Evolutionary conservation across 768 basidiomycete species (phyloP).

Genomic region (Crucibulum laeve): DNA sequence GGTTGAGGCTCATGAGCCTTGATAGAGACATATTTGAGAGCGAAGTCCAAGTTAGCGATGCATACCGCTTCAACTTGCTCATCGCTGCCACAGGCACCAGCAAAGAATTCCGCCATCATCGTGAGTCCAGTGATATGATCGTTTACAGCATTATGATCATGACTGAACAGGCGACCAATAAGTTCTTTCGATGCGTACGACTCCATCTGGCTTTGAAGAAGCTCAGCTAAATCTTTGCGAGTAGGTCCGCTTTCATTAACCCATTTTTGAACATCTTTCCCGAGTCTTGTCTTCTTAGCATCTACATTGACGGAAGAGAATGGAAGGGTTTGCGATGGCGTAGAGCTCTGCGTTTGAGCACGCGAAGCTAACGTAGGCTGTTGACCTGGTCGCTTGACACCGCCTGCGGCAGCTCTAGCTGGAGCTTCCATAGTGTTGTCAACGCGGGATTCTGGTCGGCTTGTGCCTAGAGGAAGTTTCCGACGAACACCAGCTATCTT

Average conservation of each 20-base stretch:
- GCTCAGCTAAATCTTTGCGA: constrained; percentile 82
- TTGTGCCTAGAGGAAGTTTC: constrained; percentile 61
- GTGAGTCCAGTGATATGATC: constrained; percentile 82
- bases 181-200: constrained; percentile 74
- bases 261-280: constrained; percentile 80
- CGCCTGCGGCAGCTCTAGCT: constrained; percentile 25
- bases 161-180: constrained; percentile 79
- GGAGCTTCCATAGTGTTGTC: constrained; percentile 34
- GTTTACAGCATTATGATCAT: constrained; percentile 92
- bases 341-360: constrained; percentile 18
- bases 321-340: constrained; percentile 24
- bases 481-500: constrained; percentile 68
- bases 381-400: constrained; percentile 26
- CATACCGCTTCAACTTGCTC: constrained; percentile 60
- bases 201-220: constrained; percentile 91
- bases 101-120: constrained; percentile 72
- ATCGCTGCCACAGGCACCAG: constrained; percentile 49
- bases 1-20: constrained; percentile 89
- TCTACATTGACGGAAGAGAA: constrained; percentile 56
- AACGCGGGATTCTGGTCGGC: constrained; percentile 46
- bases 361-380: constrained; percentile 8
- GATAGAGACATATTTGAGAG: constrained; percentile 90
- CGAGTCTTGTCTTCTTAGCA: constrained; percentile 59
- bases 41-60: constrained; percentile 85
- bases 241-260: constrained; percentile 81